phyloP scores from a whole-genome alignment of 176 grass and related monocot species.

The Oryza officinalis region DNA sequence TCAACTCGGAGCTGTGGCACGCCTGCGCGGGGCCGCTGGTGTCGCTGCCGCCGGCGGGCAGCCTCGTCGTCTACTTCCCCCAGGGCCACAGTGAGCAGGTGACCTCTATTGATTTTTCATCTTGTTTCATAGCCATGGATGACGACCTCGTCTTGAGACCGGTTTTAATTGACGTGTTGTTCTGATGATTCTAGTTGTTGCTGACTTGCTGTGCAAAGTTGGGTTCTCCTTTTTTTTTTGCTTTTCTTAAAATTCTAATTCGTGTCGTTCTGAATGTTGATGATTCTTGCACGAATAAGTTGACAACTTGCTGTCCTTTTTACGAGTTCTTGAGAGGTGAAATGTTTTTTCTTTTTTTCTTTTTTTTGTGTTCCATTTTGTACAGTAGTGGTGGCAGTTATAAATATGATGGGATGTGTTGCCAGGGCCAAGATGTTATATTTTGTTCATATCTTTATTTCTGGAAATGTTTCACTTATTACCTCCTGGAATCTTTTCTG shows the following conservation, averaged over 20 bases:
- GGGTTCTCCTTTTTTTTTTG: not conserved
- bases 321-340: slow-evolving; percentile 5
- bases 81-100: slow-evolving; percentile 89
- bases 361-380: slow-evolving; percentile 33
- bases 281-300: not conserved
- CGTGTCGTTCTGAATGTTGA: not conserved
- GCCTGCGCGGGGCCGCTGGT: slow-evolving; percentile 69
- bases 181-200: not conserved
- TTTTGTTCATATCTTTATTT: slow-evolving; percentile 8
- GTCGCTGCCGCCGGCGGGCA: slow-evolving; percentile 64
- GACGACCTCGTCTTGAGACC: not conserved
- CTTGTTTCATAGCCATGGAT: not conserved
- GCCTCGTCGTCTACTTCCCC: slow-evolving; percentile 86
- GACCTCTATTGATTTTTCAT: not conserved
- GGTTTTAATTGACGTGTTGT: not conserved
- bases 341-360: not conserved
- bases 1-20: slow-evolving; percentile 78
- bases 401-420: slow-evolving; percentile 9
- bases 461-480: slow-evolving; percentile 18
- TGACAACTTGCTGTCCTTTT: not conserved
- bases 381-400: slow-evolving; percentile 23
- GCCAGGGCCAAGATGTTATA: not conserved
- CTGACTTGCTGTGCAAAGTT: not conserved
- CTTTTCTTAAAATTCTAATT: not conserved
- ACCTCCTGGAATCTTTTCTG: not conserved